Evolutionary conservation across 192 early-diverging fungal genomes (phyloP), one percentile per base, ranked within the genome.

Genomic region (Backusella mclennaniae): DNA sequence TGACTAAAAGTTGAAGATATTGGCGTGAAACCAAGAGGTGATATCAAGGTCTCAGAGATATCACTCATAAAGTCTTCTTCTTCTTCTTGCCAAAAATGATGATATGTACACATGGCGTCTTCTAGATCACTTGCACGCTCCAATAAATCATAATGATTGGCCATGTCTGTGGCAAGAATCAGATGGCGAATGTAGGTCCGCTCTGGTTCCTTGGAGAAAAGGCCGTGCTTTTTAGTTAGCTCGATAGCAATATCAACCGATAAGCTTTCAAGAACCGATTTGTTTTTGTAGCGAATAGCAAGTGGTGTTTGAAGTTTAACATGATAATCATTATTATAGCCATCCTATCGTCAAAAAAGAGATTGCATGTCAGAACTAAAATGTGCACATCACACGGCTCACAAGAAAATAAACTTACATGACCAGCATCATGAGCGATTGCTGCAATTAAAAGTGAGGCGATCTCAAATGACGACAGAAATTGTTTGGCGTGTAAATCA

Each of bases 311-410:
- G 84, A n/a, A 94, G 91, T 79, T 96, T 95, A 52, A 93, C 90
- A 79, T 97, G 92, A 76, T 92, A 98, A 8, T 94, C 78, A 73
- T 98, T 98, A 86, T 95, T 96, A 42, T 92, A 81, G 19, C 96
- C 96, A 11, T 95, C 94, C 91, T 92, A 87, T 59, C 14, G 14
- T 44, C 42, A 44, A 44, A 42, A 21, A 9, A 17, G 8, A 5
- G 38, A 14, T 19, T 68, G 15, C 4, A 68, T 33, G 35, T 68
- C 17, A 33, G 31, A 69, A 39, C 38, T 38, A 41, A 41, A 35
- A 9, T 69, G n/a, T 69, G 1, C 1, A 35, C 21, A 38, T 33
- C 33, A 33, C 33, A 33, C 33, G 33, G 33, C 33, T 33, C 23
- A 49, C 19, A n/a, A 49, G 3, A n/a, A 29, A 41, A 39, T 14